Evolutionary conservation across 2,329 filamentous ascomycete genomes (phyloP).

Genomic region (Stachybotrys elegans): DNA sequence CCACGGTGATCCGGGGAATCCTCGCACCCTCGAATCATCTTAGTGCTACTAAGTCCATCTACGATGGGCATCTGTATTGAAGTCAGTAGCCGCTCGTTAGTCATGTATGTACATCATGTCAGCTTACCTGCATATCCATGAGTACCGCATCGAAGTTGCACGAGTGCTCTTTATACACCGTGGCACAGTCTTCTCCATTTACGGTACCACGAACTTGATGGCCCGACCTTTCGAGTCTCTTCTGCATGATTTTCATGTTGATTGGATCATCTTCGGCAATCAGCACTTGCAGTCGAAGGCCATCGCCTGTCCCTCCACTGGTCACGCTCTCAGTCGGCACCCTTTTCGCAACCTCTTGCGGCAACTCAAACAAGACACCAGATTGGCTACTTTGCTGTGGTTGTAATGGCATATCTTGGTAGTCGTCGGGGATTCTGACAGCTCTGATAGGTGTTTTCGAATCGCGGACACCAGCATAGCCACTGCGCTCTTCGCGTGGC

Average conservation of each 20-base stretch:
- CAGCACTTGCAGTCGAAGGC: slow-evolving; percentile 52
- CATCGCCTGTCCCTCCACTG: slow-evolving; percentile 15
- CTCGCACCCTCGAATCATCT: slow-evolving; percentile 75
- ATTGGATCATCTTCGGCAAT: slow-evolving; percentile 87
- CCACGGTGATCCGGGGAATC: slow-evolving; percentile 39
- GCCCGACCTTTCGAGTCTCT: slow-evolving; percentile 71
- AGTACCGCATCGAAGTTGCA: slow-evolving; percentile 69
- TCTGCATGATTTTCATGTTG: slow-evolving; percentile 76
- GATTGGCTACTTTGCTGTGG: slow-evolving; percentile 27
- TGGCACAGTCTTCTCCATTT: slow-evolving; percentile 81
- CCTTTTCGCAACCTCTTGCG: slow-evolving; percentile 11
- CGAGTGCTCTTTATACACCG: slow-evolving; percentile 60
- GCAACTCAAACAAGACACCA: slow-evolving; percentile 34
- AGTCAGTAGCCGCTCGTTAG: slow-evolving; percentile 2
- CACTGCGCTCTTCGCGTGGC: slow-evolving; percentile 20
- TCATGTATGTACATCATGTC: background rate
- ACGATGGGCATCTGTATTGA: slow-evolving; percentile 80
- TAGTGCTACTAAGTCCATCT: slow-evolving; percentile 75
- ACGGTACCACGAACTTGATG: slow-evolving; percentile 68
- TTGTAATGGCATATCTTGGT: slow-evolving; percentile 23
- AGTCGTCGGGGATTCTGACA: slow-evolving; percentile 45
- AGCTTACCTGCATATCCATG: slow-evolving; percentile 85
- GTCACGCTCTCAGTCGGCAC: slow-evolving; percentile 16
- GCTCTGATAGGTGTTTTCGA: slow-evolving; percentile 40
- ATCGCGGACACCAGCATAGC: slow-evolving; percentile 35